phyloP scores from a whole-genome alignment of 2,329 filamentous ascomycete genomes.

The Alternaria tenuissima region DNA sequence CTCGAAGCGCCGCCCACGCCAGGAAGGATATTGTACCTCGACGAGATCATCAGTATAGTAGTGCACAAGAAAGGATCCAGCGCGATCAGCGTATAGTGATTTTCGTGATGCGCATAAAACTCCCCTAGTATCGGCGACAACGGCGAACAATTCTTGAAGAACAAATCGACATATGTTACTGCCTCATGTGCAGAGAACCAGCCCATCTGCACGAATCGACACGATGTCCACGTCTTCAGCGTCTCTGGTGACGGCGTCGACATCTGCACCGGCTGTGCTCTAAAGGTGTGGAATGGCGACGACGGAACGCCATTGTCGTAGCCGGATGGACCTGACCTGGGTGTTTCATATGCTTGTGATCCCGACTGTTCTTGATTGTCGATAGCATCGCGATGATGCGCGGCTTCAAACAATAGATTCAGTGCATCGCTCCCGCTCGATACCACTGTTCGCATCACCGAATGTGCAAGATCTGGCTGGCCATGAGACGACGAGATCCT shows the following conservation, averaged over 20 bases:
- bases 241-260: constrained; percentile 51
- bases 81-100: constrained; percentile 59
- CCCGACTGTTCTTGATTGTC: constrained; percentile 43
- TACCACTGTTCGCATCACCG: constrained; percentile 60
- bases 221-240: constrained; percentile 58
- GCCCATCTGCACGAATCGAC: constrained; percentile 64
- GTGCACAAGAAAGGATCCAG: constrained; percentile 63
- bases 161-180: constrained; percentile 61
- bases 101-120: constrained; percentile 59
- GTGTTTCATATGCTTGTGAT: constrained; percentile 52
- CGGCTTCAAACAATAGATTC: constrained; percentile 62
- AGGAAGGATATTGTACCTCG: constrained; percentile 56
- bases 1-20: constrained; percentile 55
- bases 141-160: constrained; percentile 61
- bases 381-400: constrained; percentile 49
- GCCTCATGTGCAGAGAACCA: constrained; percentile 65
- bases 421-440: constrained; percentile 63
- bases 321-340: constrained; percentile 39
- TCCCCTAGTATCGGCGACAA: constrained; percentile 61
- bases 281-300: constrained; percentile 45
- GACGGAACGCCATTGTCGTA: constrained; percentile 32
- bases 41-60: constrained; percentile 64
- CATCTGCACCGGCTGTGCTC: constrained; percentile 49
- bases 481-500: constrained; percentile 41
- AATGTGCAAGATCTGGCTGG: constrained; percentile 48